A percentile compares a stretch with the other conserved stretches of the same genome.
Evolutionary conservation across 2,329 filamentous ascomycete genomes (phyloP).

Genomic region (Fusarium ramigenum): DNA sequence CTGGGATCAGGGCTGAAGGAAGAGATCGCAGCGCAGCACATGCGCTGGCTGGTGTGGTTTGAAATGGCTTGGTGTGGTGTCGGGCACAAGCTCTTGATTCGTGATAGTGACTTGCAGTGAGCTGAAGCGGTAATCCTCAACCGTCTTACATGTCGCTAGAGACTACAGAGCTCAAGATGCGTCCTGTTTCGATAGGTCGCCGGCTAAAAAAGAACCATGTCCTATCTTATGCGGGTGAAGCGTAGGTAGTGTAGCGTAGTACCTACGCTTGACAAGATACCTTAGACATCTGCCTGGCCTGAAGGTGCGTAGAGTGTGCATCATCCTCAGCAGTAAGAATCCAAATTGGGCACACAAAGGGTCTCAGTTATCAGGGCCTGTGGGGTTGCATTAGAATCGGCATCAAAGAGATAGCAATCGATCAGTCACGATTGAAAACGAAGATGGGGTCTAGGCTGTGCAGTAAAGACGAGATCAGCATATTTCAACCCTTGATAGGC

Average conservation of each 20-base stretch:
- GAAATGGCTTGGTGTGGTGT: constrained; percentile 7
- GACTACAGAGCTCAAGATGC: not conserved
- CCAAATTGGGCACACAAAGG: constrained; percentile 33
- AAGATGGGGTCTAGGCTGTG: not conserved
- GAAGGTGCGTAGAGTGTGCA: constrained; percentile 8
- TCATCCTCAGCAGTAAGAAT: constrained; percentile 16
- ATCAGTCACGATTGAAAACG: constrained; percentile 1
- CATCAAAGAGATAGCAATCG: not conserved
- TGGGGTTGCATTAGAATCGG: constrained; percentile 18
- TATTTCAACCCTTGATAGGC: not conserved
- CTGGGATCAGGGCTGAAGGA: constrained; percentile 32
- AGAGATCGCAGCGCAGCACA: constrained; percentile 29
- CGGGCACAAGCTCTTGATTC: constrained; percentile 17
- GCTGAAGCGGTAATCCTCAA: constrained; percentile 20
- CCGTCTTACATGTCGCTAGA: not conserved
- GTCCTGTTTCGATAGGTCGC: not conserved
- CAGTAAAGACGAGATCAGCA: not conserved
- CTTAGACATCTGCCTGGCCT: constrained; percentile 25
- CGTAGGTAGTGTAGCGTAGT: constrained; percentile 9
- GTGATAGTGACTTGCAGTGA: constrained; percentile 18
- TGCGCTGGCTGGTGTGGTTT: constrained; percentile 21
- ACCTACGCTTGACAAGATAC: constrained; percentile 24
- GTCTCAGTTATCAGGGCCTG: constrained; percentile 34
- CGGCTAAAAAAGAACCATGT: constrained; percentile 28
- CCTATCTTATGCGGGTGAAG: constrained; percentile 13